A percentile compares a stretch with the other conserved stretches of the same genome.
Evolutionary conservation across 2,329 filamentous ascomycete genomes (phyloP).

Genomic region (Ampelomyces quisqualis): DNA sequence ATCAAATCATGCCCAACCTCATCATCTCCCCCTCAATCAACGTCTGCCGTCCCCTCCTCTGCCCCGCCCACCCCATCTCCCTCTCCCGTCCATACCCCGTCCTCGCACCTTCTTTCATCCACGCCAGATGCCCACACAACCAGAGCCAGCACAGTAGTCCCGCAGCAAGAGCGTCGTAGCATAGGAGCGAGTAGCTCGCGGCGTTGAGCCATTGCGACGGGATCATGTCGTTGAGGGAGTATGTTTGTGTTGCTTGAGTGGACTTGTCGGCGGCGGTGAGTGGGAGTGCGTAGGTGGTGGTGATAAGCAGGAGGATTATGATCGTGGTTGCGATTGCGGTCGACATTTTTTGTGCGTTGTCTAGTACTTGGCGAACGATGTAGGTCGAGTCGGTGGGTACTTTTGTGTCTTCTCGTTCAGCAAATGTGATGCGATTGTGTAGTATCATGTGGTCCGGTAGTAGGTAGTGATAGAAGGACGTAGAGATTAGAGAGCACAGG

Average conservation of each 20-base stretch:
- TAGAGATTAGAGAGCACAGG: not conserved
- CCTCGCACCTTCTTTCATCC: constrained; percentile 6
- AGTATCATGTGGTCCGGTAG: too few relatives aligned
- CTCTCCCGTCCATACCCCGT: constrained; percentile 1
- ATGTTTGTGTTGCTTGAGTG: not conserved
- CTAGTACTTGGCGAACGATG: too few relatives aligned
- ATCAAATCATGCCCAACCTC: constrained; percentile 27
- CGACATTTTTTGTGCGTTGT: too few relatives aligned
- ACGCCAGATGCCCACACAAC: constrained; percentile 10
- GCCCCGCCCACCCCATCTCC: not conserved
- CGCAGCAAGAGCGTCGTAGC: constrained; percentile 18
- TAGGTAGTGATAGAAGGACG: not conserved
- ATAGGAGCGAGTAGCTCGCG: constrained; percentile 16
- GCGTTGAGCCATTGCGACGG: constrained; percentile 10
- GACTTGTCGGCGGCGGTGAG: not conserved
- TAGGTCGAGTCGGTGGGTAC: too few relatives aligned
- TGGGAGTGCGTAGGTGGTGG: not conserved
- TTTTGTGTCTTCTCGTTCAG: too few relatives aligned
- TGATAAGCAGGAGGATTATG: not conserved
- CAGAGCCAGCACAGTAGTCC: constrained; percentile 16
- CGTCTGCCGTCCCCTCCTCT: constrained; percentile 3
- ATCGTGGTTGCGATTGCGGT: not conserved
- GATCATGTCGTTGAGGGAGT: not conserved
- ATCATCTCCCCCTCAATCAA: constrained; percentile 26
- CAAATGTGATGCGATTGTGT: too few relatives aligned